phyloP scores from a whole-genome alignment of 1,139 yeast genomes.

The Yamadazyma friedrichii region DNA sequence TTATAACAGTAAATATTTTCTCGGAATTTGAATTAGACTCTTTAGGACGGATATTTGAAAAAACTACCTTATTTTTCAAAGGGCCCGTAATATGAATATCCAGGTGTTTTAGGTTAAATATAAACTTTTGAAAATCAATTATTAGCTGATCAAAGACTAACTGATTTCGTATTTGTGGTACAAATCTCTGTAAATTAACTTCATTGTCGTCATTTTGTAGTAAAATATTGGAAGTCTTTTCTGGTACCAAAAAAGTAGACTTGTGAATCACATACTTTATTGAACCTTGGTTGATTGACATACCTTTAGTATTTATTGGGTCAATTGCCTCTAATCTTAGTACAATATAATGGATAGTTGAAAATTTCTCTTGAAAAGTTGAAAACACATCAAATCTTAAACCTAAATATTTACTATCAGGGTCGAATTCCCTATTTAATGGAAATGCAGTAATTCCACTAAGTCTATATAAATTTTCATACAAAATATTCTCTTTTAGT shows the following conservation, averaged over 20 bases:
- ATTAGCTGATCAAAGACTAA: conserved; percentile 1
- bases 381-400: conserved; percentile 37
- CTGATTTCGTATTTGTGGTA: not conserved
- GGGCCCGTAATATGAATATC: not conserved
- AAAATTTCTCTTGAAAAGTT: conserved; percentile 18
- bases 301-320: not conserved
- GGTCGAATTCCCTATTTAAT: conserved; percentile 26
- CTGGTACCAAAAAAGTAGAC: conserved; percentile 9
- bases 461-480: conserved; percentile 37
- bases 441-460: conserved; percentile 46
- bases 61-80: not conserved
- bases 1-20: no score
- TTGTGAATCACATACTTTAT: conserved; percentile 4
- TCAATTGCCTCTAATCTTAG: conserved; percentile 13
- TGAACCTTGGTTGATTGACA: not conserved
- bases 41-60: no score
- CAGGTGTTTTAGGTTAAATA: conserved; percentile 1
- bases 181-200: conserved; percentile 2
- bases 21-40: no score
- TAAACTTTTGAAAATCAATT: conserved; percentile 4
- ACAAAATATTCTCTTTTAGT: conserved; percentile 30
- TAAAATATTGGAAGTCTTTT: conserved; percentile 1
- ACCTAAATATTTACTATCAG: conserved; percentile 29
- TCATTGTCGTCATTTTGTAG: conserved; percentile 1
- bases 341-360: conserved; percentile 40